phyloP scores from a whole-genome alignment of 1,284 basidiomycete species.

The Coniophora puteana region DNA sequence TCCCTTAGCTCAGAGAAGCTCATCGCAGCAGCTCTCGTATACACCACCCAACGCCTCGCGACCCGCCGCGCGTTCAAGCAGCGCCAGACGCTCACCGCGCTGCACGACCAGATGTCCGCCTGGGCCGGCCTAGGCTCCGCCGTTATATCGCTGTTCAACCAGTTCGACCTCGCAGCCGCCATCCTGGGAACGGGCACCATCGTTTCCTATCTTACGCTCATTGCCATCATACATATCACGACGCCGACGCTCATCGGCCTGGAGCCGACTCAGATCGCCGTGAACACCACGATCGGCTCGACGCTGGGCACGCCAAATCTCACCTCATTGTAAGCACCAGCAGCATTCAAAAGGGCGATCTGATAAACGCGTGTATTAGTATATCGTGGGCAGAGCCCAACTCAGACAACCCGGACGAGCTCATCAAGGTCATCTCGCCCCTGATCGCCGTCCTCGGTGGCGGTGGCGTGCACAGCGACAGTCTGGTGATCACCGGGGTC shows the following conservation, averaged over 20 bases:
- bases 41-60: conserved; percentile 9
- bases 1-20: conserved; percentile 11
- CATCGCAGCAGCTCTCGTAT: conserved; percentile 11
- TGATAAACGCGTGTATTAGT: too few relatives aligned
- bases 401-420: too few relatives aligned
- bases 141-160: conserved; percentile 12
- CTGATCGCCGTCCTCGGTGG: neutral
- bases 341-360: neutral
- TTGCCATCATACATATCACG: conserved; percentile 15
- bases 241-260: conserved; percentile 20
- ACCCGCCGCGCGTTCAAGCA: conserved; percentile 1
- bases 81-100: conserved; percentile 12
- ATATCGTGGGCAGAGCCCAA: too few relatives aligned
- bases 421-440: too few relatives aligned
- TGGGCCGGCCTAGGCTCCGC: conserved; percentile 20
- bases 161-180: conserved; percentile 9
- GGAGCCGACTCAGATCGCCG: conserved; percentile 8
- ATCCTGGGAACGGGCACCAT: neutral
- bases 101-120: conserved; percentile 15
- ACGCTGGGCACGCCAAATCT: neutral
- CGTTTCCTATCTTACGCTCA: conserved; percentile 9
- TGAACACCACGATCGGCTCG: neutral
- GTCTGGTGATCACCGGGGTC: neutral
- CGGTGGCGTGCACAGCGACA: neutral
- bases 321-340: neutral